Evolutionary conservation across 345 rosid species (phyloP).

Genomic region (Hibiscus trionum): DNA sequence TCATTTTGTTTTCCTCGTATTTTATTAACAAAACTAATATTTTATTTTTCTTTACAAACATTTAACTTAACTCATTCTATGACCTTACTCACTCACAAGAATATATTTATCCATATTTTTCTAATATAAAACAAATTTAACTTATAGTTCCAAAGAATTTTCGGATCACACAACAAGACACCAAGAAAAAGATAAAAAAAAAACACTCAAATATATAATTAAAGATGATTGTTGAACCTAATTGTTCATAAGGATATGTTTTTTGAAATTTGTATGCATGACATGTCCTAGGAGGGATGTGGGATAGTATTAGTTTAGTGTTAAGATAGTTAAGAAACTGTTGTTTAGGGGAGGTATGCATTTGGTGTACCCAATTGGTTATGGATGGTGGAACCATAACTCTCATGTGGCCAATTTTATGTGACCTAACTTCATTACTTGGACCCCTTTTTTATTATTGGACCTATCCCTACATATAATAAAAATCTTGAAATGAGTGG

Average conservation of each 20-base stretch:
- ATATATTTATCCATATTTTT: background rate
- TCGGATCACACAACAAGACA: no score
- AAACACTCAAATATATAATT: no score
- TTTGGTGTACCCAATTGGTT: conserved; percentile 32
- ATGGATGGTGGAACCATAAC: conserved; percentile 26
- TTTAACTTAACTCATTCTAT: no score
- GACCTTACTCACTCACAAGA: background rate
- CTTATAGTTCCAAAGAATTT: no score
- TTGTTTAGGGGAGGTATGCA: background rate
- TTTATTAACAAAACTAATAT: no score
- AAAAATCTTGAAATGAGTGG: background rate
- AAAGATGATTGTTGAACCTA: background rate
- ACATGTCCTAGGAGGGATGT: background rate
- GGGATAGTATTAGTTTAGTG: background rate
- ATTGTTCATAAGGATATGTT: background rate
- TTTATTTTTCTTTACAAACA: no score
- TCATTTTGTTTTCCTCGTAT: no score
- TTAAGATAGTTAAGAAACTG: background rate
- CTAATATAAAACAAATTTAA: no score
- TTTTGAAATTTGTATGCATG: background rate
- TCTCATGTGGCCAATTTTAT: background rate
- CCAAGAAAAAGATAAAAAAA: no score
- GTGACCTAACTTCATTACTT: background rate
- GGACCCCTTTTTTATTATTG: background rate
- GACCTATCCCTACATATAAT: background rate